A percentile compares a stretch with the other conserved stretches of the same genome.
Evolutionary conservation across 1,139 yeast species (phyloP).

Genomic region (Candida freyschussii): DNA sequence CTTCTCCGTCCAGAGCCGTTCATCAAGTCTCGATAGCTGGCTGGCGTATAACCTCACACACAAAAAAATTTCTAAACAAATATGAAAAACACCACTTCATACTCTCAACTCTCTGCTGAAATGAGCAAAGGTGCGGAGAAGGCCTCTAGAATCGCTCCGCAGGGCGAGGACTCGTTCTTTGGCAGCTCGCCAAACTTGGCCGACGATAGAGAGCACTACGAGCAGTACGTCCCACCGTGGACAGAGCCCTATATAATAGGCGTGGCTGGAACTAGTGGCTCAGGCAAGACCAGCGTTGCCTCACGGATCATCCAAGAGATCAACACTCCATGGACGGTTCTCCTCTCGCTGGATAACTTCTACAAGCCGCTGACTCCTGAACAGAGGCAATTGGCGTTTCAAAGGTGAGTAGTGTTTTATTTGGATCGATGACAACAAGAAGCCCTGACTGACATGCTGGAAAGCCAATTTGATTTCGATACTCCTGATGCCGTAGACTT

Average conservation of each 20-base stretch:
- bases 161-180: slow-evolving; percentile 16
- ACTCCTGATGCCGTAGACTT: slow-evolving; percentile 78
- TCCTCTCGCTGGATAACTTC: slow-evolving; percentile 85
- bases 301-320: slow-evolving; percentile 73
- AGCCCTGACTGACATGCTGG: too few relatives aligned
- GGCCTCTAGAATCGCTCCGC: slow-evolving; percentile 18
- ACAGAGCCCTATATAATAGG: slow-evolving; percentile 93
- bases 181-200: background rate
- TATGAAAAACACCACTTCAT: background rate
- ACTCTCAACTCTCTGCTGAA: slow-evolving; percentile 1
- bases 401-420: too few relatives aligned
- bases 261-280: slow-evolving; percentile 90
- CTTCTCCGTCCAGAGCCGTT: slow-evolving; percentile 6
- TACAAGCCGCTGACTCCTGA: slow-evolving; percentile 67
- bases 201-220: background rate
- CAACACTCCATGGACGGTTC: slow-evolving; percentile 94
- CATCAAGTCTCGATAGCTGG: too few relatives aligned
- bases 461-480: slow-evolving; percentile 80
- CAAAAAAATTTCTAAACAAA: slow-evolving; percentile 2
- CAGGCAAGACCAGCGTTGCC: slow-evolving; percentile 93
- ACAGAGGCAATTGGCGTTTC: slow-evolving; percentile 60
- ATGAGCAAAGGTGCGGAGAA: slow-evolving; percentile 1
- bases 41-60: too few relatives aligned
- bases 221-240: slow-evolving; percentile 82
- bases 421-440: too few relatives aligned